Percentiles rank a stretch among this genome's conserved stretches.
phyloP scores from a whole-genome alignment of 192 early-diverging fungal genomes.

The Linnemannia exigua region DNA sequence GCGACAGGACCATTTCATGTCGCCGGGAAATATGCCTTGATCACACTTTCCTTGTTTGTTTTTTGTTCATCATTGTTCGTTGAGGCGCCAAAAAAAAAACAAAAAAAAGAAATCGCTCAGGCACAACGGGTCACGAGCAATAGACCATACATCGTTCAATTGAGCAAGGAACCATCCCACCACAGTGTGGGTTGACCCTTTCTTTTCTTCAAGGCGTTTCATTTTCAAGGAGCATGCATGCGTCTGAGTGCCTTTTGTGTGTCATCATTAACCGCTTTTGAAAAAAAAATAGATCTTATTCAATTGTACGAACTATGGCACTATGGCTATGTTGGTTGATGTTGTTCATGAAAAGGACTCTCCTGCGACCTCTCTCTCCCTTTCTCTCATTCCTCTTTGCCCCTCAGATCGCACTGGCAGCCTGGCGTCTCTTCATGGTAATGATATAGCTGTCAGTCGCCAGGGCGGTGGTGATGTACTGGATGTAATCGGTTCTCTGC shows the following conservation, averaged over 20 bases:
- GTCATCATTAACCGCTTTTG: background rate
- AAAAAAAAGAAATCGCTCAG: background rate
- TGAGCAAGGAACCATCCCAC: no score
- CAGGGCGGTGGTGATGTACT: constrained; percentile 49
- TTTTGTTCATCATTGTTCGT: background rate
- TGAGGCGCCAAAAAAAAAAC: background rate
- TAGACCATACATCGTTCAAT: background rate
- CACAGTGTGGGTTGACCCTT: background rate
- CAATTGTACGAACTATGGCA: background rate
- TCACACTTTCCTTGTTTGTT: no score
- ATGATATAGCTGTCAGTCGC: constrained; percentile 31
- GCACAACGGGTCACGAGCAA: background rate
- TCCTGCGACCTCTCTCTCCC: background rate
- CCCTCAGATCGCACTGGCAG: background rate
- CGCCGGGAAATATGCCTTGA: no score
- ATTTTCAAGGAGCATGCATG: background rate
- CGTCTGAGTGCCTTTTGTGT: background rate
- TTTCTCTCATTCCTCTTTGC: background rate
- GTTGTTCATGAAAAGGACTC: background rate
- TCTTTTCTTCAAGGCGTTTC: background rate
- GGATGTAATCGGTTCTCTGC: constrained; percentile 41
- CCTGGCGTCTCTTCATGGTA: constrained; percentile 8
- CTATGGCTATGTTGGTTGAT: background rate
- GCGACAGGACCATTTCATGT: no score
- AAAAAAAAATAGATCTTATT: background rate